Conservation (phyloP, 176 grass and related monocot species). For the Lolium perenne region DNA sequence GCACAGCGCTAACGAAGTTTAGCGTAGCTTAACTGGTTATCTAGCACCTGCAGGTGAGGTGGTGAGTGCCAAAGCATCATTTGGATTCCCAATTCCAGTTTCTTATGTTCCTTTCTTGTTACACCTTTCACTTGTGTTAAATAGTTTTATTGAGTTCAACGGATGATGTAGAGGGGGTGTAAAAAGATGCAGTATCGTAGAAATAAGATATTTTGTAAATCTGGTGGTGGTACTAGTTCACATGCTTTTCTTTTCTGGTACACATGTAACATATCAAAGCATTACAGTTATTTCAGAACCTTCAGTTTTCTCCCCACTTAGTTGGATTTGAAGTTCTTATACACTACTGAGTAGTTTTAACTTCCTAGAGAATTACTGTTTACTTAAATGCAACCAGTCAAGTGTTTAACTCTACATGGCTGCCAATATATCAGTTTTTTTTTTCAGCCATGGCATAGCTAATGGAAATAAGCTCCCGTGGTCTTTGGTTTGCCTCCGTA, state of each 20-base stretch:
- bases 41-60: background rate
- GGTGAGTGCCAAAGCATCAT: slow-evolving; percentile 28
- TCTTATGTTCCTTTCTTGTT: background rate
- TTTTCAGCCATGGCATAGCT: background rate
- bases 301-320: background rate
- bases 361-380: background rate
- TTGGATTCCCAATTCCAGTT: background rate
- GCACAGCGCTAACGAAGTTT: slow-evolving; percentile 41
- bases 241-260: background rate
- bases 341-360: background rate
- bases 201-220: background rate
- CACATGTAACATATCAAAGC: background rate
- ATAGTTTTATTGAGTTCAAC: background rate
- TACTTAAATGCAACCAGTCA: background rate
- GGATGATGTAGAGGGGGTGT: background rate
- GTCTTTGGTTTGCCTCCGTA: background rate
- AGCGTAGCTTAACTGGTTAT: background rate
- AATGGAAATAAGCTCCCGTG: background rate
- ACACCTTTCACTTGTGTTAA: background rate
- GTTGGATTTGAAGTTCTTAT: background rate
- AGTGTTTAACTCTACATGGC: background rate
- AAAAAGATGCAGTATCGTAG: background rate
- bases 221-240: background rate
- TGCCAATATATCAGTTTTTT: background rate
- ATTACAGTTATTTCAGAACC: slow-evolving; percentile 11